These are phyloP conservation scores for Lotus japonicus DNA, from an alignment of 306 rosid genomes.

Conservation along the genomic window DNA sequence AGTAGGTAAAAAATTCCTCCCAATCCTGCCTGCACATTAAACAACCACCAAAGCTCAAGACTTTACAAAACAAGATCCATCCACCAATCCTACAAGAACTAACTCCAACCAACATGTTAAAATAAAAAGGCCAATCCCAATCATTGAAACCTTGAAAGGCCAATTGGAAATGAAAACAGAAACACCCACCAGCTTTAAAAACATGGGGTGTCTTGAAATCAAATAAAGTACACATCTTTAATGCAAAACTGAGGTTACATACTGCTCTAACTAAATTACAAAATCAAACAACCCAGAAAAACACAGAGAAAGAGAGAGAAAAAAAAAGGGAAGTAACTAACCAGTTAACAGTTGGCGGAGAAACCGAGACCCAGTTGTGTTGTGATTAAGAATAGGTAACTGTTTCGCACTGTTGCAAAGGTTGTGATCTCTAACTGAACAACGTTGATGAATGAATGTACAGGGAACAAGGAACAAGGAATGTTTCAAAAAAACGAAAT, in stretches of 20 bases:
- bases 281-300: not conserved
- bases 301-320: constrained; percentile 20
- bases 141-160: not conserved
- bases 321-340: constrained; percentile 25
- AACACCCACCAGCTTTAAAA: no score
- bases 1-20: constrained; percentile 22
- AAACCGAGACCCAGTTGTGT: constrained; percentile 27
- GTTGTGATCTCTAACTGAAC: constrained; percentile 4
- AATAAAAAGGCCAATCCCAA: not conserved
- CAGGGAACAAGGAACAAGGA: not conserved
- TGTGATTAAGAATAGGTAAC: not conserved
- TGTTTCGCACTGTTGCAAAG: not conserved
- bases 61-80: constrained; percentile 14
- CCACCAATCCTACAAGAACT: not conserved
- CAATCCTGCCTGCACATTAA: constrained; percentile 53
- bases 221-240: not conserved
- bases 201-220: not conserved
- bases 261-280: not conserved
- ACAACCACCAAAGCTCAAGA: constrained; percentile 16
- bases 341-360: constrained; percentile 43
- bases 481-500: constrained; percentile 24
- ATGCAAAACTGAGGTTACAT: no score
- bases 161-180: not conserved
- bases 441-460: not conserved
- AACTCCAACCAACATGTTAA: not conserved